phyloP scores from a whole-genome alignment of 2,329 filamentous ascomycete species.

The Albophoma yamanashiensis region DNA sequence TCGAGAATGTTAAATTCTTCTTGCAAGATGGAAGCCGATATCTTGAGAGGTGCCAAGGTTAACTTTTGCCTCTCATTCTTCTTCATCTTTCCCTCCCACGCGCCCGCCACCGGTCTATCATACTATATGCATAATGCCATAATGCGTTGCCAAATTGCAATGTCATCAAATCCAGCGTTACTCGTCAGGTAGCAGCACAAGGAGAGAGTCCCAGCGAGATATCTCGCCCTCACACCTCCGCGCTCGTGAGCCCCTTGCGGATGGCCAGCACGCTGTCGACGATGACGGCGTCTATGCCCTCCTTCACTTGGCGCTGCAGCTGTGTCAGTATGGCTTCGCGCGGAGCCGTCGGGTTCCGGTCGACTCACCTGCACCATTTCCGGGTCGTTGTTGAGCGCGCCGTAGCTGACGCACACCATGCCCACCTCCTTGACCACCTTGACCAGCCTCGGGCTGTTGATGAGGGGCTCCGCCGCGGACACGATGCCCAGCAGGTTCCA shows the following conservation, averaged over 20 bases:
- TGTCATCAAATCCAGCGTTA: not conserved
- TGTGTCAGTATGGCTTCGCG: constrained; percentile 4
- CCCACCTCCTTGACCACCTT: constrained; percentile 90
- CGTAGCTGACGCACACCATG: constrained; percentile 90
- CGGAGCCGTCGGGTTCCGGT: not conserved
- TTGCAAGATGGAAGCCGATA: not conserved
- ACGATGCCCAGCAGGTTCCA: constrained; percentile 96
- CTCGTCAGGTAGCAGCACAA: not conserved
- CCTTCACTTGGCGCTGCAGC: constrained; percentile 70
- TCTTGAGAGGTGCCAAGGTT: not conserved
- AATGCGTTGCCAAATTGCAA: not conserved
- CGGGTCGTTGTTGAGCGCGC: constrained; percentile 79
- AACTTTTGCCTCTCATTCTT: not conserved
- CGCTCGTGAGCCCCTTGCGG: constrained; percentile 67
- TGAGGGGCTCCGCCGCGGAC: constrained; percentile 75
- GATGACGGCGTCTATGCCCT: constrained; percentile 96
- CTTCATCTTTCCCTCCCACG: not conserved
- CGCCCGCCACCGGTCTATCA: not conserved
- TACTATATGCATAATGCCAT: not conserved
- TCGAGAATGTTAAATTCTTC: not conserved
- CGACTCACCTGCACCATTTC: constrained; percentile 68
- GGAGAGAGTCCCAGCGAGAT: not conserved
- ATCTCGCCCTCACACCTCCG: constrained; percentile 5
- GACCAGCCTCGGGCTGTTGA: constrained; percentile 80
- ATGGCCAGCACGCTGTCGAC: constrained; percentile 92